These are phyloP conservation scores for Hypomontagnella submonticulosa DNA, from an alignment of 495 filamentous ascomycete species.

Conservation along the genomic window DNA sequence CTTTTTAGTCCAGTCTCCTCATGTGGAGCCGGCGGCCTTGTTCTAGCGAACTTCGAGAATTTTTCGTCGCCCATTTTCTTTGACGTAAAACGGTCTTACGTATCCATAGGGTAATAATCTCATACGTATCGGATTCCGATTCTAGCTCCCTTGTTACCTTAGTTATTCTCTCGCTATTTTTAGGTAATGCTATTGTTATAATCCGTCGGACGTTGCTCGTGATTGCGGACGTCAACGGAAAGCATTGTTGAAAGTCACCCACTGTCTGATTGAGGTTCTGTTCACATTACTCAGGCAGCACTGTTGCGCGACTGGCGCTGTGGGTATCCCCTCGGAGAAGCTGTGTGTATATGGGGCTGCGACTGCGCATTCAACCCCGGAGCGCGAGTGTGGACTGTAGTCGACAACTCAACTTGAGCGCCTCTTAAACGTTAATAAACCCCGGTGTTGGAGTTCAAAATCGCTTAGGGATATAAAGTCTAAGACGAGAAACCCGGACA, in stretches of 20 bases:
- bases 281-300: neutral
- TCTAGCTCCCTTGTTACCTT: too few species aligned
- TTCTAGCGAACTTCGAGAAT: conserved; percentile 29
- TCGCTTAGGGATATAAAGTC: too few species aligned
- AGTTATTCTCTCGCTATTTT: too few species aligned
- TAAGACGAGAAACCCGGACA: too few species aligned
- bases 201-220: too few species aligned
- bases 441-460: too few species aligned
- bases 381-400: too few species aligned
- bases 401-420: too few species aligned
- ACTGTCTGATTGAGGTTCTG: conserved; percentile 1
- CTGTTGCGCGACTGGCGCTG: conserved; percentile 1
- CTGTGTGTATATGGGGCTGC: neutral
- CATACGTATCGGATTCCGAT: conserved; percentile 6
- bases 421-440: too few species aligned
- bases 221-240: neutral
- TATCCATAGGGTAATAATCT: conserved; percentile 13
- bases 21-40: conserved; percentile 28
- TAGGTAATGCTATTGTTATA: too few species aligned
- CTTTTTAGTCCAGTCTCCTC: conserved; percentile 21
- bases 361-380: too few species aligned
- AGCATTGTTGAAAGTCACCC: conserved; percentile 1
- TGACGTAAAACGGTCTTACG: conserved; percentile 35
- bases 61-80: conserved; percentile 26
- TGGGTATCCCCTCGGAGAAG: neutral